Evolutionary conservation across 768 basidiomycete species (phyloP), one percentile per base, ranked within the genome.

Genomic region (Cystobasidium ongulense): DNA sequence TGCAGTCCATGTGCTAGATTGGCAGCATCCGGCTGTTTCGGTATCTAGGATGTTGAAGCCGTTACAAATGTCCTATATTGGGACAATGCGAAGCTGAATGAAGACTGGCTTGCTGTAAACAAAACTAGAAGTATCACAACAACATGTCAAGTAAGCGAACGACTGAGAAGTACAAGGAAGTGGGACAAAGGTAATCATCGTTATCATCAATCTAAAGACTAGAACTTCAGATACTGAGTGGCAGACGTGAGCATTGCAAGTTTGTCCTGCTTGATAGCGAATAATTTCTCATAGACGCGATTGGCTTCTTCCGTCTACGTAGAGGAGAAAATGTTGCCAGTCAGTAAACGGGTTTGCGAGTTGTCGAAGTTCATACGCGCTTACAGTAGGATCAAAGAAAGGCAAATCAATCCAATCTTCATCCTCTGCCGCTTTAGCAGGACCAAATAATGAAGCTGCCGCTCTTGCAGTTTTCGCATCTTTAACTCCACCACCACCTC

Each of bases 361-460:
- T 33, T 17, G 57, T 61, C n/a, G 25, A 61, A 23, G 25, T 61
- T 61, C 31, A 15, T 17, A 64, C 4, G 21, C 18, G 27, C 70
- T 61, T 27, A 66, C 63, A 7, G 27, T 29, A 23, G 74, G 57
- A 18, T 59, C 71, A 59, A 59, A 72, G 59, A 74, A 62, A 21
- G 52, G 53, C 52, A 75, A 50, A n/a, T 59, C 35, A 1, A 72
- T 21, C 74, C 74, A 75, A 5, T n/a, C 23, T 41, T 75, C 74
- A 4, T 59, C 41, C 35, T 75, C 35, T 17, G 66, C 74, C 13
- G 74, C 74, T 52, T 67, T 59, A 38, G 39, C 29, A 15, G 74
- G 74, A n/a, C 65, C 74, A 63, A 75, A 75, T 21, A 75, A 68
- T 3, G 71, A 72, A 4, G 65, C 74, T 29, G 66, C 74, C 4